Evolutionary conservation across 177 flowering plant genomes (phyloP).

Genomic region (Vitis hybrid): DNA sequence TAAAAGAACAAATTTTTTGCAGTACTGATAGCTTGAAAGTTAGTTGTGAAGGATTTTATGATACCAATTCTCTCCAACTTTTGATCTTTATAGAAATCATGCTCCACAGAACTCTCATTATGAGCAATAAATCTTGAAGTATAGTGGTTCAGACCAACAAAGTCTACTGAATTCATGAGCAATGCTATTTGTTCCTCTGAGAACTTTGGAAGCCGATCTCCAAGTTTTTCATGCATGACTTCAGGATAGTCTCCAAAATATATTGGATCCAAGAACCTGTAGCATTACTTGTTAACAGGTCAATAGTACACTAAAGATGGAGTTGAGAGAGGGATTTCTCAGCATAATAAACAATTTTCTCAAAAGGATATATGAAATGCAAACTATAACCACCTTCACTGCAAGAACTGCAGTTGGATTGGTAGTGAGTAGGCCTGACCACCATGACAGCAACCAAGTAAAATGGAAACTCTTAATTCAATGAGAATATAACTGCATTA

Average conservation of each 20-base stretch:
- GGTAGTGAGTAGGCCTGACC: no score
- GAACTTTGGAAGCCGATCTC: conserved; percentile 72
- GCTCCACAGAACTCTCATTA: conserved; percentile 33
- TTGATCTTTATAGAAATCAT: conserved; percentile 54
- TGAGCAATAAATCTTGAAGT: conserved; percentile 73
- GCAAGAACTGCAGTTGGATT: no score
- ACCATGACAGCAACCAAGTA: no score
- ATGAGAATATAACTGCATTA: no score
- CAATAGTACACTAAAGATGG: no score
- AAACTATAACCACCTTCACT: no score
- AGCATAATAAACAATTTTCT: no score
- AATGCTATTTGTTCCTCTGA: conserved; percentile 60
- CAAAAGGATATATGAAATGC: no score
- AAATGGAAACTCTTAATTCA: no score
- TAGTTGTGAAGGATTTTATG: neutral
- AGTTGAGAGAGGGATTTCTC: no score
- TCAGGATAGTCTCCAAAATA: conserved; percentile 81
- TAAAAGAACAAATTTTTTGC: conserved; percentile 3
- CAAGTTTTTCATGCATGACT: conserved; percentile 70
- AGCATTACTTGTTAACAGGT: neutral
- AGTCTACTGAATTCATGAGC: conserved; percentile 58
- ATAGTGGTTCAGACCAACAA: conserved; percentile 88
- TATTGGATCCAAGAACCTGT: conserved; percentile 82
- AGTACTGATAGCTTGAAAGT: neutral
- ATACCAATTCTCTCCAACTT: conserved; percentile 66